Evolutionary conservation across 1,284 basidiomycete species (phyloP).

Genomic region (Leccinum griseonigrum): DNA sequence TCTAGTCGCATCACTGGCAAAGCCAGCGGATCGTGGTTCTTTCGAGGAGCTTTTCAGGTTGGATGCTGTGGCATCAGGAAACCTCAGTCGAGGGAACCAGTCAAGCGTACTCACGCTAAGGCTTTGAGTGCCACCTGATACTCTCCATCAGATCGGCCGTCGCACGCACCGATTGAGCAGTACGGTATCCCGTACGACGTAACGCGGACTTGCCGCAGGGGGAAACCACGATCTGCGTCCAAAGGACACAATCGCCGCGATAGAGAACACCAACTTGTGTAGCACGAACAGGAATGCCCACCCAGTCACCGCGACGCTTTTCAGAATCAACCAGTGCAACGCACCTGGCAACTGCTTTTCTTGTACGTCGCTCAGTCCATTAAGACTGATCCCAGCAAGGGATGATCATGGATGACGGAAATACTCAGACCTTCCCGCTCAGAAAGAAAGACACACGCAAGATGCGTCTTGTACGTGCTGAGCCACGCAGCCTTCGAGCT

Average conservation of each 20-base stretch:
- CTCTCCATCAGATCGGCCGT: too few relatives aligned
- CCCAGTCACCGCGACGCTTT: slow-evolving; percentile 30
- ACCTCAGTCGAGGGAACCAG: neutral
- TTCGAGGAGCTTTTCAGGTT: neutral
- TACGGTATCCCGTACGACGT: neutral
- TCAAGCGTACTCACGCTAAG: neutral
- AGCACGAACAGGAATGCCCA: slow-evolving; percentile 4
- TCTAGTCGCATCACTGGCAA: neutral
- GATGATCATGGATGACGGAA: neutral
- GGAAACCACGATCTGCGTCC: slow-evolving; percentile 10
- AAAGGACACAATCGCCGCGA: slow-evolving; percentile 10
- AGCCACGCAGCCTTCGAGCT: slow-evolving; percentile 42
- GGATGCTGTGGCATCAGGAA: neutral
- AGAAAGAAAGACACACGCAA: neutral
- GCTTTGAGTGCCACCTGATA: too few relatives aligned
- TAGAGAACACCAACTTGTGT: slow-evolving; percentile 7
- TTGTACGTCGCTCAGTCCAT: slow-evolving; percentile 34
- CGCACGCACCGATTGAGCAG: too few relatives aligned
- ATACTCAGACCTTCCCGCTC: slow-evolving; percentile 9
- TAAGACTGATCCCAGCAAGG: neutral
- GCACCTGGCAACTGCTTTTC: slow-evolving; percentile 36
- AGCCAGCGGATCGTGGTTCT: neutral
- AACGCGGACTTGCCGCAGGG: neutral
- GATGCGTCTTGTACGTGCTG: slow-evolving; percentile 29
- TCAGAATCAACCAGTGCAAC: slow-evolving; percentile 23